Base-by-base conservation (phyloP, 768 basidiomycete genomes). In the Sporobolomyces roseus region DNA sequence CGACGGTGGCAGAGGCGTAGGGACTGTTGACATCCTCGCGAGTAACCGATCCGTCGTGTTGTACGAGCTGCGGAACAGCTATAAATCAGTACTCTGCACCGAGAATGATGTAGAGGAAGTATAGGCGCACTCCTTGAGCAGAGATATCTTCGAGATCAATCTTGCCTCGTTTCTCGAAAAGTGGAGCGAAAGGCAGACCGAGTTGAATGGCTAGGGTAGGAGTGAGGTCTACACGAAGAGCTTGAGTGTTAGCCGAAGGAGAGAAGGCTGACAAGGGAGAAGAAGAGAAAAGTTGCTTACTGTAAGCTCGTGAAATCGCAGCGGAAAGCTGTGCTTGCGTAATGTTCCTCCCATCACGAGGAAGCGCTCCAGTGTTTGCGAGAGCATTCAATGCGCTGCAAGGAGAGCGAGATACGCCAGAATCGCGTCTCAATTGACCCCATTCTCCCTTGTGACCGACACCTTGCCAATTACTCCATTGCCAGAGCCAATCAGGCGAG, bases 301-400 rank as follows among this genome's bases (percentile, higher is more conserved):
- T 74, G 63, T 74, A 74, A 25, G 68, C 48, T 48, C 70, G 58
- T 33, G 63, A 60, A 27, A 72, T 59, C 0, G 71, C 74, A 27
- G 59, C 58, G 35, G 60, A 41, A 23, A 74, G 58, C 48, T 74
- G 64, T 8, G 30, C 32, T 29, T 64, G 68, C 23, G 71, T 74
- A 49, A 62, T 63, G 60, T 66, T 50, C 12, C 65, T 16, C 2
- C 66, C 65, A n/a, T 64, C 50, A 46, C 63, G 58, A n/a, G 74
- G 65, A 0, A 74, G 49, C 25, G 64, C 50, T 2, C 63, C 65
- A 32, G 48, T 52, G 58, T 74, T 74, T 25, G 74, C 74, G 23
- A 72, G 55, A 9, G 74, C 68, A 50, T 74, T 74, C 14, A 74
- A 29, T 1, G 70, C 74, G 0, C 71, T 66, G 48, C 74, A 67